Base-by-base conservation (phyloP, 805 yeast genomes). In the Jamesozyma piceae region DNA sequence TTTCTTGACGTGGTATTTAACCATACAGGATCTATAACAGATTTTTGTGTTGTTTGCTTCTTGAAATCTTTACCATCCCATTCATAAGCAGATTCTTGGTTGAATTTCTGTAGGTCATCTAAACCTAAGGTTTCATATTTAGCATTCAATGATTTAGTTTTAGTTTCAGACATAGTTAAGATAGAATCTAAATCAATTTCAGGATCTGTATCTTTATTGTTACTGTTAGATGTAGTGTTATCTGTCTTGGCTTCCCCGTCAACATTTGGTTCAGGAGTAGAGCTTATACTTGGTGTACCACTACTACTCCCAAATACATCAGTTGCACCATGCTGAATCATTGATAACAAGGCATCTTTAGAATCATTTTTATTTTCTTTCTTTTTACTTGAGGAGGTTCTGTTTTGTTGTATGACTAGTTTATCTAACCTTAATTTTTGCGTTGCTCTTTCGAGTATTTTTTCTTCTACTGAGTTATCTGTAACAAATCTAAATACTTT, bases 61-160 rank as follows among this genome's bases (percentile, higher is more conserved):
- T 80, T 80, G 66, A 82, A 84, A 57, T 81, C 80, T 49, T 82
- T 78, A 37, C 95, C 95, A 62, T 84, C 80, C 95, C 95, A 84
- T 62, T 84, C 90, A 61, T 84, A 84, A 9, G 86, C 89, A 2
- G 81, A 75, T 45, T 78, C 83, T 44, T 80, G 75, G 24, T 83
- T 69, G 57, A 82, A 83, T 56, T 81, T 82, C 55, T 84, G 94
- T 47, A 84, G 67, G 45, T 86, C 94, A 57, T 80, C 87, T 44
- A 84, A 67, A 37, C 88, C 85, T 38, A 84, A 67, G 38, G 78
- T 72, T 2, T 77, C 74, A 55, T 80, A 84, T 57, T 78, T 79
- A 28, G 72, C 65, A 51, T 77, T 77, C 51, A 84, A 65, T 48
- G 78, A 75, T 41, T 66, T 64, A 0, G 94, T 82, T 50, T 78